Conservation (phyloP, 129 eudicot species). For the Arctium lappa region DNA sequence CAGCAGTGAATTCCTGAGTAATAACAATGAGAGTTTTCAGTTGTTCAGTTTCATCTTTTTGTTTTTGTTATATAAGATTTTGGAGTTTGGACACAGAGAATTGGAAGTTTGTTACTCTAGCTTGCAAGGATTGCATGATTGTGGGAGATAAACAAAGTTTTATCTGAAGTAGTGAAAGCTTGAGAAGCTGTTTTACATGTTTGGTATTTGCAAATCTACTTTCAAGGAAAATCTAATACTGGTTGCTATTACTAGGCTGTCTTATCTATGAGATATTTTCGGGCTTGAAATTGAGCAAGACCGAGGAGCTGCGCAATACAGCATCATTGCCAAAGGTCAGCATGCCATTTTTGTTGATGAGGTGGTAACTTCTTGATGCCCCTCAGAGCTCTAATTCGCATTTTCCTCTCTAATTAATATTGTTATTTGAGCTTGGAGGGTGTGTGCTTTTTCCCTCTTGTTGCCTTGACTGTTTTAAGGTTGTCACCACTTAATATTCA, state of each 20-base stretch:
- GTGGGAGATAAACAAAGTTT: background rate
- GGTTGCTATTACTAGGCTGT: slow-evolving; percentile 58
- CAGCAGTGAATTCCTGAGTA: background rate
- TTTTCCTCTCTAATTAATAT: slow-evolving; percentile 6
- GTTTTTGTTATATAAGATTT: background rate
- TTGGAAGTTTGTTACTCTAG: background rate
- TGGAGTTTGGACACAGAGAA: background rate
- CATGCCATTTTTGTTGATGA: slow-evolving; percentile 16
- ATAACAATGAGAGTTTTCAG: background rate
- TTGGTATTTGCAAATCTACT: background rate
- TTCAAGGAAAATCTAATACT: slow-evolving; percentile 6
- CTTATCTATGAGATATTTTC: slow-evolving; percentile 89
- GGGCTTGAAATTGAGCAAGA: slow-evolving; percentile 67
- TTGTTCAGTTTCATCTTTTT: background rate
- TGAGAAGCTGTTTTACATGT: background rate
- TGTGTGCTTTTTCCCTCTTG: slow-evolving; percentile 6
- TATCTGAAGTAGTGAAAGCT: background rate
- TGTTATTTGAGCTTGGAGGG: background rate
- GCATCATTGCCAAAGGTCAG: slow-evolving; percentile 89
- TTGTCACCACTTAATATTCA: slow-evolving; percentile 24
- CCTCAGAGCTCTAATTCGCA: slow-evolving; percentile 2
- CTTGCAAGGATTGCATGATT: background rate
- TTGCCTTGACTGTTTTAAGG: slow-evolving; percentile 22
- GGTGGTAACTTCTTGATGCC: background rate
- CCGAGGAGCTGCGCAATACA: slow-evolving; percentile 92